Conservation (phyloP, 1,139 yeast genomes). For the Komagataea norvegica region DNA sequence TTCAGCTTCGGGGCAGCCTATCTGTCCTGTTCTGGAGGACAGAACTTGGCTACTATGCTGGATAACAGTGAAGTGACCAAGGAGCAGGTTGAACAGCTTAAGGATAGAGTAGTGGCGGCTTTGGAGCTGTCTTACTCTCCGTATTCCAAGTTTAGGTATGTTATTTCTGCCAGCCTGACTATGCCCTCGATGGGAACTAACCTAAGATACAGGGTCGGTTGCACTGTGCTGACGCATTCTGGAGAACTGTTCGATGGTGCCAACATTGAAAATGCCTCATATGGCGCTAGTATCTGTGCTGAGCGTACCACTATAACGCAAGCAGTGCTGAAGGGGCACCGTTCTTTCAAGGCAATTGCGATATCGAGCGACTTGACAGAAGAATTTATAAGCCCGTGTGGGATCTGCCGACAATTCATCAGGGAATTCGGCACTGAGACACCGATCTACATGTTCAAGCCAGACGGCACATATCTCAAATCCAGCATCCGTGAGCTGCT, state of each 20-base stretch:
- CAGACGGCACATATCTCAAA: slow-evolving; percentile 41
- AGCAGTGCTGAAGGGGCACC: slow-evolving; percentile 53
- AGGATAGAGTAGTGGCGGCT: slow-evolving; percentile 31
- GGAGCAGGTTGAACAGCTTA: slow-evolving; percentile 9
- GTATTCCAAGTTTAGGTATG: slow-evolving; percentile 57
- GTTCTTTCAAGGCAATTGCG: slow-evolving; percentile 56
- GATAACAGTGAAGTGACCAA: slow-evolving; percentile 1
- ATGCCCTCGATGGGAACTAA: not conserved
- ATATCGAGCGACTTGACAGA: slow-evolving; percentile 59
- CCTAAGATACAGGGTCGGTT: slow-evolving; percentile 60
- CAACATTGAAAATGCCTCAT: slow-evolving; percentile 89
- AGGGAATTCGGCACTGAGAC: slow-evolving; percentile 61
- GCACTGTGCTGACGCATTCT: slow-evolving; percentile 53
- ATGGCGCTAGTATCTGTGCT: slow-evolving; percentile 87
- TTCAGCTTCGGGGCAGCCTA: no score
- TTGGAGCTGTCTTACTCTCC: slow-evolving; percentile 64
- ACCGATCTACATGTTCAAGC: slow-evolving; percentile 59
- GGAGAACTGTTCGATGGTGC: slow-evolving; percentile 64
- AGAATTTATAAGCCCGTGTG: slow-evolving; percentile 76
- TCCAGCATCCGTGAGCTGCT: slow-evolving; percentile 58
- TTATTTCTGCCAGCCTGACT: slow-evolving; percentile 35
- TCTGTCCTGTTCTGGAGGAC: no score
- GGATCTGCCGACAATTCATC: slow-evolving; percentile 86
- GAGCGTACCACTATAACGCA: slow-evolving; percentile 75
- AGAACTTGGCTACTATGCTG: no score